Evolutionary conservation across 129 eudicot species (phyloP).

Genomic region (Kitagawia praeruptora): DNA sequence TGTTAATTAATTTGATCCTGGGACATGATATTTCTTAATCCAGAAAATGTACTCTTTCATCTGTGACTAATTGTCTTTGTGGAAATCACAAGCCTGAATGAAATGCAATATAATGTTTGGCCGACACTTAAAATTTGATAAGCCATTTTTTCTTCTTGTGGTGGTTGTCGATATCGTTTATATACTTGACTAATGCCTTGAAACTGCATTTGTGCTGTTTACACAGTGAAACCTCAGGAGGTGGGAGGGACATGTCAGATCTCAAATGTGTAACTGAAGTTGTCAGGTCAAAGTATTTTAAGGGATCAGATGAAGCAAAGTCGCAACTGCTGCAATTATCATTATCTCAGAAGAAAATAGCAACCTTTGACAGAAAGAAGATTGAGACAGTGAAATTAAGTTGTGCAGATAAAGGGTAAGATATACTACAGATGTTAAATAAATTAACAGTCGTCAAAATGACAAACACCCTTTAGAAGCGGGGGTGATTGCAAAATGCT

Average conservation of each 20-base stretch:
- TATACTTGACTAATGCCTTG: background rate
- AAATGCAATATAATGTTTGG: background rate
- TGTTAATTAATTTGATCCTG: background rate
- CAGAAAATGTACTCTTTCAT: background rate
- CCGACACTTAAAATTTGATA: background rate
- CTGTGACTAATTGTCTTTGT: background rate
- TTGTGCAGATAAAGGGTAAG: constrained; percentile 22
- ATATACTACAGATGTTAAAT: background rate
- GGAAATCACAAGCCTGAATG: background rate
- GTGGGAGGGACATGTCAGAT: constrained; percentile 20
- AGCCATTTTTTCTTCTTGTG: background rate
- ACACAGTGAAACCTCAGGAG: constrained; percentile 34
- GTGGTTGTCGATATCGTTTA: background rate
- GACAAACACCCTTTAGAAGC: background rate
- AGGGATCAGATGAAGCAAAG: constrained; percentile 32
- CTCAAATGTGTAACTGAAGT: constrained; percentile 23
- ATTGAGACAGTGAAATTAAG: constrained; percentile 17
- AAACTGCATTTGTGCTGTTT: background rate
- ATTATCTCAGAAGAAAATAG: constrained; percentile 26
- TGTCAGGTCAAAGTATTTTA: constrained; percentile 35
- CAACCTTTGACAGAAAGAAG: constrained; percentile 19
- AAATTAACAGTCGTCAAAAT: background rate
- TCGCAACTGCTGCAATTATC: constrained; percentile 32
- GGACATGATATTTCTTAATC: constrained; percentile 2
- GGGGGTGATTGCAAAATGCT: constrained; percentile 1